Evolutionary conservation across 805 yeast genomes (phyloP).

Genomic region (Yamadazyma tumulicola): DNA sequence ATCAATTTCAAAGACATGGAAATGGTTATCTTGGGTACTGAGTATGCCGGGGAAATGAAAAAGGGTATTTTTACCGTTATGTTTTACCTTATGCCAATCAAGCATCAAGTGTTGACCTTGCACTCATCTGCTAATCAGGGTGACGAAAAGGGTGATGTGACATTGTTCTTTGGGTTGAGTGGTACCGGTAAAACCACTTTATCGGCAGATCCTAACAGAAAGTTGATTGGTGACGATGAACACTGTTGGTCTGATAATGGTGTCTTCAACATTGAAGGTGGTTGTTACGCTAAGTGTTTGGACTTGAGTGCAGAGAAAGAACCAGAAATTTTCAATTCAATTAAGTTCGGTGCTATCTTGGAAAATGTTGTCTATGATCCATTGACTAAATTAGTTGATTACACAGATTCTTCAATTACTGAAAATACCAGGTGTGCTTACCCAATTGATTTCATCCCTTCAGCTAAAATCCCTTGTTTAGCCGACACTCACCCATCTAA

Average conservation of each 20-base stretch:
- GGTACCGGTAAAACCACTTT: slow-evolving; percentile 98
- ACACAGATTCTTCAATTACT: slow-evolving; percentile 74
- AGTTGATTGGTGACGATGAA: slow-evolving; percentile 96
- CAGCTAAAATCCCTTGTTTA: slow-evolving; percentile 92
- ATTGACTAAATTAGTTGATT: slow-evolving; percentile 76
- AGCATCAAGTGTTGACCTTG: slow-evolving; percentile 83
- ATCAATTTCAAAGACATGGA: slow-evolving; percentile 97
- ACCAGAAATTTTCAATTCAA: slow-evolving; percentile 95
- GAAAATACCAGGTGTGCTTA: slow-evolving; percentile 99
- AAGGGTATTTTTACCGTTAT: slow-evolving; percentile 98
- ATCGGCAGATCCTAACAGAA: slow-evolving; percentile 92
- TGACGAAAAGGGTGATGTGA: slow-evolving; percentile 72
- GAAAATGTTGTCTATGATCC: slow-evolving; percentile 91
- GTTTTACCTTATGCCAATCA: slow-evolving; percentile 98
- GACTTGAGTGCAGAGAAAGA: slow-evolving; percentile 88
- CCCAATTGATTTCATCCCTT: slow-evolving; percentile 95
- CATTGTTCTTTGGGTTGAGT: slow-evolving; percentile 92
- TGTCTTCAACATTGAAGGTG: slow-evolving; percentile 99
- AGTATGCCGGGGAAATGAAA: slow-evolving; percentile 99
- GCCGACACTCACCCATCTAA: slow-evolving; percentile 90
- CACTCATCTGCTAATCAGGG: slow-evolving; percentile 97
- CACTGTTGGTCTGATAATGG: slow-evolving; percentile 99
- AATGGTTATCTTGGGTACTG: slow-evolving; percentile 98
- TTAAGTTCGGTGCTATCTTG: slow-evolving; percentile 88
- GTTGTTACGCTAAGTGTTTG: slow-evolving; percentile 97